Evolutionary conservation across 2,329 filamentous ascomycete species (phyloP).

Genomic region (Zarea fungicola): DNA sequence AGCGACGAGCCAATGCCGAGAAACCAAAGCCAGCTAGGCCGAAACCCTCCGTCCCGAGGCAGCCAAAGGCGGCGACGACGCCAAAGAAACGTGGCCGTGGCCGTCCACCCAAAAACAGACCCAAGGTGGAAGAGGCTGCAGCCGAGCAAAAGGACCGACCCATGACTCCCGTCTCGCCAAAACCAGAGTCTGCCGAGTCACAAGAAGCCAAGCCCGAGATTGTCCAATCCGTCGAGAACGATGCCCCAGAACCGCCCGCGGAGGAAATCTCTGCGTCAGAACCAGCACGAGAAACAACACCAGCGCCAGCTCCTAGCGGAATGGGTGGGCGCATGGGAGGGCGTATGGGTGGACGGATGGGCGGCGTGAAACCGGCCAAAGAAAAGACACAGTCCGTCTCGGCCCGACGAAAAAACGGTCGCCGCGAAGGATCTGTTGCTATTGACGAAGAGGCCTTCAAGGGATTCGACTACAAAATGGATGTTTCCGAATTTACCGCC

Average conservation of each 20-base stretch:
- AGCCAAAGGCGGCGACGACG: conserved; percentile 27
- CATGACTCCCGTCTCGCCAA: conserved; percentile 55
- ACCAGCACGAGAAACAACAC: conserved; percentile 29
- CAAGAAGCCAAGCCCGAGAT: conserved; percentile 20
- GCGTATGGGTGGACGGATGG: conserved; percentile 39
- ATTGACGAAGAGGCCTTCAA: conserved; percentile 89
- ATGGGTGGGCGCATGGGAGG: conserved; percentile 14
- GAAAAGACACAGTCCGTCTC: conserved; percentile 70
- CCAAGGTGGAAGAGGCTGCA: conserved; percentile 25
- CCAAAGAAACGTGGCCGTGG: conserved; percentile 37
- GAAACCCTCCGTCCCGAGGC: conserved; percentile 30
- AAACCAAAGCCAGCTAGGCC: conserved; percentile 42
- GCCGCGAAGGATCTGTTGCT: conserved; percentile 68
- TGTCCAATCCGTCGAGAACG: conserved; percentile 31
- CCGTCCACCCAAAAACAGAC: conserved; percentile 33
- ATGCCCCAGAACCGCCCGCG: conserved; percentile 34
- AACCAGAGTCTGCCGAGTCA: conserved; percentile 29
- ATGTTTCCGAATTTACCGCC: conserved; percentile 80
- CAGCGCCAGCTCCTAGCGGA: too few relatives aligned
- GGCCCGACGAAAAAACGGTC: conserved; percentile 80
- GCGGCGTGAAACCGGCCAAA: conserved; percentile 45
- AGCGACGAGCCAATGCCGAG: conserved; percentile 61
- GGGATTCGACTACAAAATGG: conserved; percentile 84
- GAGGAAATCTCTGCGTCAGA: conserved; percentile 34
- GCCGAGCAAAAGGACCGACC: conserved; percentile 42